Percentiles rank a stretch among this genome's conserved stretches.
Conservation (phyloP, 345 rosid genomes). For the Euclidium syriacum region DNA sequence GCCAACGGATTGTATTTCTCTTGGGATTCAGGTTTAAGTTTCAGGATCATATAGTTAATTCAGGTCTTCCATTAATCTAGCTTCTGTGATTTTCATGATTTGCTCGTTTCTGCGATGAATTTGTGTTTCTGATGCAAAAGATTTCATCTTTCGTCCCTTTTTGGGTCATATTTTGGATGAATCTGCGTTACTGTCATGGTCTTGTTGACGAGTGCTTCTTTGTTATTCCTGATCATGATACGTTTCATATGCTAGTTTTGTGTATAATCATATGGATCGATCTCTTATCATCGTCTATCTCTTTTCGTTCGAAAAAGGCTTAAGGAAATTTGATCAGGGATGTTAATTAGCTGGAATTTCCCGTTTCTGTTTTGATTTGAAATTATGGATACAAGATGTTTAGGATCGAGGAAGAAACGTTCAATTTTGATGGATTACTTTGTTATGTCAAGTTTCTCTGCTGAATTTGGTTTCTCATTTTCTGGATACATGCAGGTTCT, state of each 20-base stretch:
- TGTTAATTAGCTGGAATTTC: too few relatives aligned
- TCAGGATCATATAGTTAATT: constrained; percentile 4
- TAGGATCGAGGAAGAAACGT: not conserved
- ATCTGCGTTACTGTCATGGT: not conserved
- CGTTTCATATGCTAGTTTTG: not conserved
- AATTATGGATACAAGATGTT: not conserved
- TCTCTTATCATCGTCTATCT: not conserved
- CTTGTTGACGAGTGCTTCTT: not conserved
- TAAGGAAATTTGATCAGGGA: not conserved
- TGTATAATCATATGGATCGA: not conserved
- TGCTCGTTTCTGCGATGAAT: not conserved
- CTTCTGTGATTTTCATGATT: not conserved
- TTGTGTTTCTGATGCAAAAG: not conserved
- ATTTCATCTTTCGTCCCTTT: not conserved
- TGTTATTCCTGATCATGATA: not conserved
- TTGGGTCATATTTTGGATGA: not conserved
- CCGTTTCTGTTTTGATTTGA: not conserved
- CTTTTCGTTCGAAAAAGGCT: not conserved
- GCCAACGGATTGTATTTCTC: not conserved
- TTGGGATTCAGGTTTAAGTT: constrained; percentile 12
- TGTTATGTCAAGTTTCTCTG: not conserved
- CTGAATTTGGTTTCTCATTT: not conserved
- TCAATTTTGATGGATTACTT: not conserved
- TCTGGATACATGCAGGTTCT: not conserved
- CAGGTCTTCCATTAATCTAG: not conserved